Evolutionary conservation across 2,329 filamentous ascomycete genomes (phyloP).

Genomic region (Westerdykella sp.): DNA sequence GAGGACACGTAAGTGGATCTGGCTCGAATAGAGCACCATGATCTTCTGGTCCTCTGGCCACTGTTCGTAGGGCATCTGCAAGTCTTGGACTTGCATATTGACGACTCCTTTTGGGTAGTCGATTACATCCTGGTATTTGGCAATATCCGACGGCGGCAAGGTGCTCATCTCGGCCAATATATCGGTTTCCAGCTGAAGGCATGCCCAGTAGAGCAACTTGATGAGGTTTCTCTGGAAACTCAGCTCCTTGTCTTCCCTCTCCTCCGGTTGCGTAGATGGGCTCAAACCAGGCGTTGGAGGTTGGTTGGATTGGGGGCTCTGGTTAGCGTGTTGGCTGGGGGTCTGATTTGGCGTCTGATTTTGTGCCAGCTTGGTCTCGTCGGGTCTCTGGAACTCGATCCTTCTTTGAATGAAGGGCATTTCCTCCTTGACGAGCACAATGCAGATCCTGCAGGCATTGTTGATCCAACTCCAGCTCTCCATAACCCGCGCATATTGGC

Average conservation of each 20-base stretch:
- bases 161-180: conserved; percentile 76
- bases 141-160: conserved; percentile 56
- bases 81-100: conserved; percentile 13
- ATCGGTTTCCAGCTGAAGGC: conserved; percentile 87
- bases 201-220: conserved; percentile 80
- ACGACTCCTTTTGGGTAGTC: conserved; percentile 60
- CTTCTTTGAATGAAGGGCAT: neutral
- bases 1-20: conserved; percentile 54
- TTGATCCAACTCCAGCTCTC: conserved; percentile 73
- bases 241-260: too few species aligned
- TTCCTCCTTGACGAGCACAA: conserved; percentile 65
- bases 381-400: too few species aligned
- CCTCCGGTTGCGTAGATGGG: neutral
- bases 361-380: too few species aligned
- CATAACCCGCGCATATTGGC: conserved; percentile 77
- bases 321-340: too few species aligned
- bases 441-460: conserved; percentile 54
- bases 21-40: conserved; percentile 55
- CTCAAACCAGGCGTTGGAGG: neutral
- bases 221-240: conserved; percentile 33
- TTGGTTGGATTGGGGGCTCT: too few species aligned
- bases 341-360: too few species aligned
- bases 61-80: conserved; percentile 15
- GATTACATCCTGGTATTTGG: conserved; percentile 54
- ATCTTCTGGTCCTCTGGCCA: conserved; percentile 34